Evolutionary conservation across 495 filamentous ascomycete genomes (phyloP).

Genomic region (Hyaloscypha finlandica): DNA sequence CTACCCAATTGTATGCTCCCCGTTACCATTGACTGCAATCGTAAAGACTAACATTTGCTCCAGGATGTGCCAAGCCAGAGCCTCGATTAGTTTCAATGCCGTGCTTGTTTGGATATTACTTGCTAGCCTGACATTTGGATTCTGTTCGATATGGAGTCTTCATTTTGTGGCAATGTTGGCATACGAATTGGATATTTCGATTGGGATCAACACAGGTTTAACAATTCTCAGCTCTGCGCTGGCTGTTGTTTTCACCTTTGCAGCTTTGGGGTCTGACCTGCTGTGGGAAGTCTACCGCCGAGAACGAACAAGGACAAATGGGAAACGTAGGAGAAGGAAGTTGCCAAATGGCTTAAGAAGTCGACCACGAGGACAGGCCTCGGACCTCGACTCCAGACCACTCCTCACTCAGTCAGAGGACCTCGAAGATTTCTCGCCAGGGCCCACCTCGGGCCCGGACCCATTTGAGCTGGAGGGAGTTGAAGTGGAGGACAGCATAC

Average conservation of each 20-base stretch:
- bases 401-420: slow-evolving; percentile 13
- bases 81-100: slow-evolving; percentile 27
- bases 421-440: slow-evolving; percentile 2
- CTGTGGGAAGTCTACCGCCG: slow-evolving; percentile 28
- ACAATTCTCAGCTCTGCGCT: slow-evolving; percentile 32
- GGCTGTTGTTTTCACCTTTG: slow-evolving; percentile 34
- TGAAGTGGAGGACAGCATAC: slow-evolving; percentile 7
- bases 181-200: slow-evolving; percentile 34
- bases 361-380: not conserved
- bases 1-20: slow-evolving; percentile 32
- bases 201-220: slow-evolving; percentile 29
- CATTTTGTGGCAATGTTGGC: slow-evolving; percentile 36
- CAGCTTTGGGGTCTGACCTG: slow-evolving; percentile 30
- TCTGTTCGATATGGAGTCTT: slow-evolving; percentile 36
- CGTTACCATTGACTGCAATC: not conserved
- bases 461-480: not conserved
- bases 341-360: not conserved
- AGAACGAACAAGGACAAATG: slow-evolving; percentile 10
- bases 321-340: slow-evolving; percentile 4
- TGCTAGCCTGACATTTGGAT: slow-evolving; percentile 34
- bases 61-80: slow-evolving; percentile 34
- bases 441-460: not conserved
- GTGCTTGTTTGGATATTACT: slow-evolving; percentile 32
- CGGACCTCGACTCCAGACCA: slow-evolving; percentile 11
- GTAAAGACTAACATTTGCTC: not conserved